These are phyloP conservation scores for Primulina eburnea DNA, from an alignment of 257 asterid species.

Conservation along the genomic window DNA sequence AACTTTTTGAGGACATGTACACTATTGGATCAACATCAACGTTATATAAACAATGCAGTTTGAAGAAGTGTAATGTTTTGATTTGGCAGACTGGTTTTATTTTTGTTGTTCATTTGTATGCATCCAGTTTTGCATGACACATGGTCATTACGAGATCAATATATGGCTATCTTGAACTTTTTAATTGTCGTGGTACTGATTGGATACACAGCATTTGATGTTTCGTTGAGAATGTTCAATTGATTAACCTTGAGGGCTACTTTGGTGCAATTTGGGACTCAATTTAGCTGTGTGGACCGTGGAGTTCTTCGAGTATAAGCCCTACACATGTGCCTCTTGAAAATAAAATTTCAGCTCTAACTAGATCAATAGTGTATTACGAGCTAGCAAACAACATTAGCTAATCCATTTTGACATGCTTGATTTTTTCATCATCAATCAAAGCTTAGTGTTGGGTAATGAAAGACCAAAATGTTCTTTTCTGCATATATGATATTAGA, in stretches of 20 bases:
- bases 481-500: not conserved
- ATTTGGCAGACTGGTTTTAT: not conserved
- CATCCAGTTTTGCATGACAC: not conserved
- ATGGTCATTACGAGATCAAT: not conserved
- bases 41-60: not conserved
- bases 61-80: not conserved
- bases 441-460: not conserved
- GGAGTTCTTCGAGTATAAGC: too few relatives aligned
- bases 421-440: not conserved
- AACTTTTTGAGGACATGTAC: conserved; percentile 13
- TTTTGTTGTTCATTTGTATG: not conserved
- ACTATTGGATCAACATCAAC: conserved; percentile 11
- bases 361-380: too few relatives aligned
- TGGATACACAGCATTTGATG: too few relatives aligned
- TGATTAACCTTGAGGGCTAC: too few relatives aligned
- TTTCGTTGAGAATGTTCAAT: too few relatives aligned
- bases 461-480: not conserved
- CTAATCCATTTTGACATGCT: not conserved
- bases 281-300: too few relatives aligned
- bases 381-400: not conserved
- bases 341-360: too few relatives aligned
- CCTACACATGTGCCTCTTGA: too few relatives aligned
- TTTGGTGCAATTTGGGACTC: too few relatives aligned
- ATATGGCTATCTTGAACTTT: too few relatives aligned
- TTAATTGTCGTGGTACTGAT: too few relatives aligned